Conservation (phyloP, 2,329 filamentous ascomycete species). For the Fusarium nisikadoi region DNA sequence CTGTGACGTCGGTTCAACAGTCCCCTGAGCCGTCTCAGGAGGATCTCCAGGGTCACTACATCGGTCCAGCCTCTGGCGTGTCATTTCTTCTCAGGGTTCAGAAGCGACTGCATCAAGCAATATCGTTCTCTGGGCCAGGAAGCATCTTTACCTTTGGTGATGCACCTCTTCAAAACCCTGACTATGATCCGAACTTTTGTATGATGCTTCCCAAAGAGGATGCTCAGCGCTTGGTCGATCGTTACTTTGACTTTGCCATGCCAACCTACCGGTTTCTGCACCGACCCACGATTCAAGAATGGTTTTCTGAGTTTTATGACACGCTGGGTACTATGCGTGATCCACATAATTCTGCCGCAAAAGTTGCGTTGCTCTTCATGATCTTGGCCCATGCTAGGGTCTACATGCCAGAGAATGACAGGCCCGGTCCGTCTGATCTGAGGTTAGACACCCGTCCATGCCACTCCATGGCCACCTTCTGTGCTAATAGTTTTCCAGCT, state of each 20-base stretch:
- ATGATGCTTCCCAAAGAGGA: conserved; percentile 54
- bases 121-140: conserved; percentile 41
- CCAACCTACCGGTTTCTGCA: conserved; percentile 67
- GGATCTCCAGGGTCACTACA: conserved; percentile 48
- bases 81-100: conserved; percentile 47
- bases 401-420: conserved; percentile 49
- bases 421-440: conserved; percentile 38
- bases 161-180: conserved; percentile 54
- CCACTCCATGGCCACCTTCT: accelerated
- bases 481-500: conserved; percentile 2
- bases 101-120: conserved; percentile 45
- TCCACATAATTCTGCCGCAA: conserved; percentile 32
- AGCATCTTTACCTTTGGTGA: conserved; percentile 62
- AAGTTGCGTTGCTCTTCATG: conserved; percentile 60
- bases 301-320: conserved; percentile 56
- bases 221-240: conserved; percentile 52
- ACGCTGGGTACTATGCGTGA: conserved; percentile 46
- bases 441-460: conserved; percentile 1
- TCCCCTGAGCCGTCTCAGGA: conserved; percentile 47
- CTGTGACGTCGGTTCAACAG: conserved; percentile 29
- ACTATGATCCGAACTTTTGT: conserved; percentile 50
- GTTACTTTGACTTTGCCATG: conserved; percentile 68
- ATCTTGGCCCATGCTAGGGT: conserved; percentile 62
- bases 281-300: conserved; percentile 60
- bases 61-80: conserved; percentile 47